Conservation (phyloP, 2,329 filamentous ascomycete genomes). For the Talaromyces pinophilus region DNA sequence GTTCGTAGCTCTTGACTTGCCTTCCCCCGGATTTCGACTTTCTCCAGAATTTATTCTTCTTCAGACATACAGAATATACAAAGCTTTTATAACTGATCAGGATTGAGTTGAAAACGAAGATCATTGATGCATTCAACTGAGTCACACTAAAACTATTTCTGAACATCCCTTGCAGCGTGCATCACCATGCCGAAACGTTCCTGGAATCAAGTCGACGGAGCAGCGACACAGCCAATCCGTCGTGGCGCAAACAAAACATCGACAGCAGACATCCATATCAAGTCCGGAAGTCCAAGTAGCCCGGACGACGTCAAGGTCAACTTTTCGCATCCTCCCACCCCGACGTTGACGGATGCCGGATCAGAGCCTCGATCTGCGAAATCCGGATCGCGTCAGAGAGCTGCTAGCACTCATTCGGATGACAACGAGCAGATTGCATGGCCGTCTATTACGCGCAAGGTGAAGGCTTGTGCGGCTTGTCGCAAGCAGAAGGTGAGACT, state of each 20-base stretch:
- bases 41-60: not conserved
- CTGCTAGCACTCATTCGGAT: slow-evolving; percentile 21
- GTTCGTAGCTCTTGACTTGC: not conserved
- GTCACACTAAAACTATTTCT: not conserved
- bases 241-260: slow-evolving; percentile 15
- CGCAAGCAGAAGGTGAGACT: slow-evolving; percentile 52
- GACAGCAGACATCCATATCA: slow-evolving; percentile 7
- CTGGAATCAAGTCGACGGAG: slow-evolving; percentile 22
- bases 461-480: slow-evolving; percentile 53
- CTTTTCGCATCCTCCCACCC: slow-evolving; percentile 22
- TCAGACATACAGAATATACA: not conserved
- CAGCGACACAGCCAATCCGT: slow-evolving; percentile 16
- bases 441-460: slow-evolving; percentile 41
- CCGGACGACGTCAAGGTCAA: slow-evolving; percentile 16
- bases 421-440: slow-evolving; percentile 25
- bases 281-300: slow-evolving; percentile 20
- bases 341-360: slow-evolving; percentile 20
- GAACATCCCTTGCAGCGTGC: not conserved
- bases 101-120: not conserved
- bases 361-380: slow-evolving; percentile 21
- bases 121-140: not conserved
- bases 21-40: slow-evolving; percentile 6
- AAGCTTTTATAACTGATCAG: not conserved
- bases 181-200: slow-evolving; percentile 23
- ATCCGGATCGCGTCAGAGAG: slow-evolving; percentile 18